Base-by-base conservation (phyloP, 495 filamentous ascomycete genomes). In the Lichenothelia convexa region DNA sequence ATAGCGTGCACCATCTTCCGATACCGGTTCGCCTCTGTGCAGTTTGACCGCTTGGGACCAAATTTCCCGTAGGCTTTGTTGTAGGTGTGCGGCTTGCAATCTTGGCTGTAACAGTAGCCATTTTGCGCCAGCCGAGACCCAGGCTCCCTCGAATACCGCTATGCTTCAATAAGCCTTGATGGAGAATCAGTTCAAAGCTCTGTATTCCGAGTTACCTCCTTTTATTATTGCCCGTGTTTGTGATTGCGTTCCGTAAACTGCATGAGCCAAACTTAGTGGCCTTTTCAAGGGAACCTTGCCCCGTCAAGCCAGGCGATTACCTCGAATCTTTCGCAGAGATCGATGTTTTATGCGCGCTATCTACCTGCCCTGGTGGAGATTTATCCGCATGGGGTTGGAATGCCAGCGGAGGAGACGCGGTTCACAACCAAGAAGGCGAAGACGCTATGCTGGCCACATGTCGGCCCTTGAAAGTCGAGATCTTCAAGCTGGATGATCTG, bases 321-420 rank as follows among this genome's bases (percentile, higher is more conserved):
- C 73, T 85, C 43, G 75, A 81, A 50, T 82, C 84, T 57, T 70
- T 86, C 43, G 73, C 78, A 1, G 80, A 89, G 51, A 67, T 74
- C 35, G 73, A 80, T 50, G 52, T 85, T 9, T 57, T 89, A 4
- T 80, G 77, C 53, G 80, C 78, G 4, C 50, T 89, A 42, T 80
- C 75, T 45, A 62, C 67, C 8, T 70, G 65, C 42, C 68, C 65
- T 30, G 62, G 67, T 20, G 67, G 67, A 5, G 80, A 89, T 49
- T 58, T 86, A 21, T 78, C 72, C 2, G 61, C 72, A 21, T 82
- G 77, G 75, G 78, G 76, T 1, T 85, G 79, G 65, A 75, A 71
- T 18, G 71, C 67, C 41, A 71, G 73, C 43, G 67, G 65, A 23
- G 64, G 60, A 15, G 63, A 62, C 37, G 62, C 7, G 5, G 23